phyloP scores from a whole-genome alignment of 768 basidiomycete genomes.

The Suillus ampliporus region DNA sequence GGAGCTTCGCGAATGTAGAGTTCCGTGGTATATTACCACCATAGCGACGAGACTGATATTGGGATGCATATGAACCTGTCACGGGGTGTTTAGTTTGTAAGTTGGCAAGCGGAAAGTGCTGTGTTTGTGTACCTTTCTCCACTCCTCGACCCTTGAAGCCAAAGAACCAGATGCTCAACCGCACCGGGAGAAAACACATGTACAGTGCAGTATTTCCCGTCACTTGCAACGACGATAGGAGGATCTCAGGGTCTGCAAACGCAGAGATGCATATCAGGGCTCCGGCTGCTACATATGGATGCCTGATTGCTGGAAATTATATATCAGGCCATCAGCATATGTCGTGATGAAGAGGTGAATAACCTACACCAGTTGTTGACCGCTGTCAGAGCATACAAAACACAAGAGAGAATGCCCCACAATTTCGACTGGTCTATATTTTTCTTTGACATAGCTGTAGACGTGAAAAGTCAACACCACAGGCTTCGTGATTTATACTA shows the following conservation, averaged over 20 bases:
- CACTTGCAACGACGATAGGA: background rate
- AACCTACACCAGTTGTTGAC: background rate
- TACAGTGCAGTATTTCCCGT: background rate
- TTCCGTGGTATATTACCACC: slow-evolving; percentile 10
- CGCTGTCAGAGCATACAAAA: background rate
- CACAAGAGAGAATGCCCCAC: background rate
- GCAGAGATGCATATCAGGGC: background rate
- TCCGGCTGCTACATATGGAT: background rate
- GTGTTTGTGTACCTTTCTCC: background rate
- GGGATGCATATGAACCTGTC: slow-evolving; percentile 11
- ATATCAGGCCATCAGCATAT: background rate
- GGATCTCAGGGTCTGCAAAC: background rate
- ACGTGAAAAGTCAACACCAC: background rate
- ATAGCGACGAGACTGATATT: slow-evolving; percentile 12
- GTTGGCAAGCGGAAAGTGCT: background rate
- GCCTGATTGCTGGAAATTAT: background rate
- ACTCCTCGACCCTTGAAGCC: slow-evolving; percentile 3
- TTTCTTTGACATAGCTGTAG: background rate
- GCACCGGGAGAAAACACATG: background rate
- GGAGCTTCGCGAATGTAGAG: slow-evolving; percentile 11
- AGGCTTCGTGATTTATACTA: background rate
- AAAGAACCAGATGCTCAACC: background rate
- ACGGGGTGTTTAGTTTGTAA: background rate
- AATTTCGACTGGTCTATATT: background rate
- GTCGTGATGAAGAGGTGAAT: background rate